phyloP scores from a whole-genome alignment of 768 basidiomycete species.

The Lentinula guzmanii region DNA sequence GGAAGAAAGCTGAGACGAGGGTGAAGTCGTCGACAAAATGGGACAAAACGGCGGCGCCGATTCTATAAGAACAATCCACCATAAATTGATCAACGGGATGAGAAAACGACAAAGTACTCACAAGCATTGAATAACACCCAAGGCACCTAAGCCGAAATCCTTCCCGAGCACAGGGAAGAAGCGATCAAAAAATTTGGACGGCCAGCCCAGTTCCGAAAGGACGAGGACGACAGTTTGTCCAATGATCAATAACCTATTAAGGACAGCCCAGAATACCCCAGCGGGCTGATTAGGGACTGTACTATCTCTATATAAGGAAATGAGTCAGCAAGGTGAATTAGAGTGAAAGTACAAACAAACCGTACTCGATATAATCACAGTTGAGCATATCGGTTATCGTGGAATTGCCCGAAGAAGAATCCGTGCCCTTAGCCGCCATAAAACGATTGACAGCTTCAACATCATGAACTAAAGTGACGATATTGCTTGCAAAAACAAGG shows the following conservation, averaged over 20 bases:
- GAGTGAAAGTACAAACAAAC: conserved; percentile 17
- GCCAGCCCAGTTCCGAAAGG: conserved; percentile 77
- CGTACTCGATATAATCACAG: conserved; percentile 80
- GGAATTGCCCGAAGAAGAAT: conserved; percentile 20
- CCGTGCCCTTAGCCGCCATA: conserved; percentile 31
- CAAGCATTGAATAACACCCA: conserved; percentile 86
- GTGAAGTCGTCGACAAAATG: conserved; percentile 81
- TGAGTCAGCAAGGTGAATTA: neutral
- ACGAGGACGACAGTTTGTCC: conserved; percentile 75
- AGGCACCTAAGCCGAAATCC: conserved; percentile 79
- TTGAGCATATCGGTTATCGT: conserved; percentile 29
- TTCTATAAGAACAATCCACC: conserved; percentile 24
- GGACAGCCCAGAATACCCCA: conserved; percentile 87
- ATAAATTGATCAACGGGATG: too few species aligned
- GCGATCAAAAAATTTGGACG: conserved; percentile 71
- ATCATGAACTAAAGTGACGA: conserved; percentile 69
- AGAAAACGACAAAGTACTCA: conserved; percentile 26
- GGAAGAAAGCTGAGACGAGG: conserved; percentile 80
- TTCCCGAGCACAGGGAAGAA: conserved; percentile 89
- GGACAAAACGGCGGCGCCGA: conserved; percentile 65
- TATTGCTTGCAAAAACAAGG: conserved; percentile 74
- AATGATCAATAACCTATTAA: conserved; percentile 80
- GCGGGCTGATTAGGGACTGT: conserved; percentile 93
- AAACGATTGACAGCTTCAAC: conserved; percentile 71
- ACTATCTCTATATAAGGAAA: conserved; percentile 40